Evolutionary conservation across 345 rosid genomes (phyloP), one percentile per base, ranked within the genome.

Genomic region (Linum usitatissimum): DNA sequence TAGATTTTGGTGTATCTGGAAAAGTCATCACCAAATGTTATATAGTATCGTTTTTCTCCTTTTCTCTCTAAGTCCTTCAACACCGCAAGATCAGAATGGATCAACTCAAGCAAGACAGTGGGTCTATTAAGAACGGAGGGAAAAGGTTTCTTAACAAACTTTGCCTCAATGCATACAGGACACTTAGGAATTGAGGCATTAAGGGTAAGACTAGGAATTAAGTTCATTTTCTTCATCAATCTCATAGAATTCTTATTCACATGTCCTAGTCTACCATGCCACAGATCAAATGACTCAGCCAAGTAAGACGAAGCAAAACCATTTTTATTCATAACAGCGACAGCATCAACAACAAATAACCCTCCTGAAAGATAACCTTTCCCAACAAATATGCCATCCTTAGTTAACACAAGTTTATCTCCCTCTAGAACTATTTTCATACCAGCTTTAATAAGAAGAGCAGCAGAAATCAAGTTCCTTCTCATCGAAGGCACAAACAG

Each of bases 1-100:
- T 18, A 62, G 0, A 62, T 31, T 62, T 62, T 62, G 42, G 55
- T 42, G 40, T 62, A 62, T 45, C 55, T 62, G 17, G 62, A 59
- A 59, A 59, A 59, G 15, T 59, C 42, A 59, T 28, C 15, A 3
- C 6, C 40, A 5, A 63, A 54, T 3, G 18, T 63, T 6, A 63
- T 45, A 51, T 49, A 53, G 23, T 53, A 49, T 63, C 51, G 15
- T 7, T 63, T 53, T 4, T 45, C 58, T 30, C 48, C 9, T 63
- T 18, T 63, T 1, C 56, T 63, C 6, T 45, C 30, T 3, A 6
- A 17, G 14, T 63, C n/a, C n/a, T 40, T 61, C n/a, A 61, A 42
- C 18, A 36, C 9, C 9, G 30, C 30, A 6, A 31, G 14, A 34
- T 34, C 38, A 34, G 1, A 34, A 34, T 34, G 38, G 3, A 34